Evolutionary conservation across 768 basidiomycete species (phyloP).

Genomic region (Boletus edulis): DNA sequence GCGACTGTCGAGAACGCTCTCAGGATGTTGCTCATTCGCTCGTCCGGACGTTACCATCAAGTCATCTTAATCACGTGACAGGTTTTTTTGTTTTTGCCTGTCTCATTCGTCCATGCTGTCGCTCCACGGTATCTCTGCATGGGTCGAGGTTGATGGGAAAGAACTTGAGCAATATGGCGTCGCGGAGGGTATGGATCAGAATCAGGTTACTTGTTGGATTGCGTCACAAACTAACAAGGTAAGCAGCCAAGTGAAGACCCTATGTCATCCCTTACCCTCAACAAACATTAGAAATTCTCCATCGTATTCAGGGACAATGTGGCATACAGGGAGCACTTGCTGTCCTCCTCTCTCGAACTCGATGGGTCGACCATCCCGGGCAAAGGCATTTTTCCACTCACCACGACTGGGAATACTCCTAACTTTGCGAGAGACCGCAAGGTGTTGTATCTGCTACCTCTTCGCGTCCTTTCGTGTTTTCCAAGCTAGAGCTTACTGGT

Average conservation of each 20-base stretch:
- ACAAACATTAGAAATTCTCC: slow-evolving; percentile 22
- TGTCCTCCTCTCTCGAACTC: slow-evolving; percentile 7
- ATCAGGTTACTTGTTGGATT: slow-evolving; percentile 29
- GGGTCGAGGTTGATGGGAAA: slow-evolving; percentile 28
- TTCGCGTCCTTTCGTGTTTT: slow-evolving; percentile 23
- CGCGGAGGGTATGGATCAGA: slow-evolving; percentile 12
- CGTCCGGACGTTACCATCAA: background rate
- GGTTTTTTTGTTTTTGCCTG: background rate
- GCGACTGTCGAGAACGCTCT: slow-evolving; percentile 5
- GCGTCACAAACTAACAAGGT: slow-evolving; percentile 28
- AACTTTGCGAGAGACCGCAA: background rate
- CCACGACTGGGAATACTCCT: background rate
- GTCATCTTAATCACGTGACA: slow-evolving; percentile 19
- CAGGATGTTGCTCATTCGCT: background rate
- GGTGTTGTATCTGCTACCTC: slow-evolving; percentile 12
- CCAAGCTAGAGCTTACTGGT: slow-evolving; percentile 30
- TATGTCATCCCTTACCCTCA: background rate
- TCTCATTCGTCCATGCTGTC: slow-evolving; percentile 18
- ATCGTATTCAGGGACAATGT: slow-evolving; percentile 18
- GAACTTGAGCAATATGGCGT: slow-evolving; percentile 27
- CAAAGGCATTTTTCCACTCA: background rate
- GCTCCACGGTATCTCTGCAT: slow-evolving; percentile 20
- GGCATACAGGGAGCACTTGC: slow-evolving; percentile 1
- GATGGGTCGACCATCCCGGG: slow-evolving; percentile 20
- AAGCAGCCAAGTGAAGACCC: background rate